Evolutionary conservation across 805 yeast species (phyloP).

Genomic region (Wickerhamiella sergipiensis): DNA sequence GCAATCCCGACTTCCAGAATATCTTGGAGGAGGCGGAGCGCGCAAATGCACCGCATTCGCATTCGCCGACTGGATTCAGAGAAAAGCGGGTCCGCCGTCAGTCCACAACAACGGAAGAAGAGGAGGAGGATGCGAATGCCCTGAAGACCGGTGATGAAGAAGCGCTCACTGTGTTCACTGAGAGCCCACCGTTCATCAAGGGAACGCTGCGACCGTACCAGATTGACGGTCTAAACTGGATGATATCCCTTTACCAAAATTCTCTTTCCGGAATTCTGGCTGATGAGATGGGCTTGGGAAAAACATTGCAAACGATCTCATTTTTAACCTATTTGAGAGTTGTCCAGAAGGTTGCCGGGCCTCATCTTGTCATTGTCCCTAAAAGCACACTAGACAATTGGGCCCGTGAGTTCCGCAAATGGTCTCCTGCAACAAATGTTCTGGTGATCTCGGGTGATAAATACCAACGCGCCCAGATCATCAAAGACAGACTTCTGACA

Average conservation of each 20-base stretch:
- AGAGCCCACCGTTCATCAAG: constrained; percentile 60
- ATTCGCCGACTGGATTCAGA: neutral
- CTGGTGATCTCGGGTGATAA: constrained; percentile 80
- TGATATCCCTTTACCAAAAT: constrained; percentile 73
- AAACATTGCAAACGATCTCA: constrained; percentile 87
- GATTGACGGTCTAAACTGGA: constrained; percentile 91
- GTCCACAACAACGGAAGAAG: constrained; percentile 61
- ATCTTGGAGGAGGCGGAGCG: constrained; percentile 23
- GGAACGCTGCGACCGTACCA: constrained; percentile 84
- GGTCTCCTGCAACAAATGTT: constrained; percentile 89
- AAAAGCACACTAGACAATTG: constrained; percentile 93
- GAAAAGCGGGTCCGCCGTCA: constrained; percentile 38
- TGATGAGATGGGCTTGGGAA: constrained; percentile 97
- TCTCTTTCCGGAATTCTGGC: constrained; percentile 85
- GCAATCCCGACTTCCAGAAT: constrained; percentile 45
- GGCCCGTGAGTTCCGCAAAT: constrained; percentile 83
- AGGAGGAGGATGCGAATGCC: constrained; percentile 34
- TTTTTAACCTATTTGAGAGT: constrained; percentile 79
- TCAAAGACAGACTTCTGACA: constrained; percentile 44
- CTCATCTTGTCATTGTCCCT: constrained; percentile 84
- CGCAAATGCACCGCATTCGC: constrained; percentile 7
- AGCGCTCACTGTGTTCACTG: constrained; percentile 57
- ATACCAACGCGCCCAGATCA: constrained; percentile 50
- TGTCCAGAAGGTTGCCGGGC: constrained; percentile 67
- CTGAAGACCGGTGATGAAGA: constrained; percentile 12